These are phyloP conservation scores for Podaxis mareebaensis DNA, from an alignment of 768 basidiomycete species.

Conservation along the genomic window DNA sequence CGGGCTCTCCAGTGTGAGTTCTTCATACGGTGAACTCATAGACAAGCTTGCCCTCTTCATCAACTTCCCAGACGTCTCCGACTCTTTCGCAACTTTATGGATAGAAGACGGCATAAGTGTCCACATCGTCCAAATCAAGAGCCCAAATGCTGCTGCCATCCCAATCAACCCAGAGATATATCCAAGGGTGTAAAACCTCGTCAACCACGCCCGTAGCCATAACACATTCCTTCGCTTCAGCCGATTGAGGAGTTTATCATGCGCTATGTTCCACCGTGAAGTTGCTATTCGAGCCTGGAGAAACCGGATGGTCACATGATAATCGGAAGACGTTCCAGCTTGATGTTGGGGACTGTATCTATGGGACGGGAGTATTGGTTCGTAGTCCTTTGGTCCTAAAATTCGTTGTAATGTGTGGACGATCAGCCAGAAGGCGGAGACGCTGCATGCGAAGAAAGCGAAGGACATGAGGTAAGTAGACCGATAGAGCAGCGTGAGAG, in stretches of 20 bases:
- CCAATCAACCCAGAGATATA: conserved; percentile 3
- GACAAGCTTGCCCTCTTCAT: conserved; percentile 2
- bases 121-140: conserved; percentile 13
- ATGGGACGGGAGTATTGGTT: background rate
- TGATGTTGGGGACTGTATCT: background rate
- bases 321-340: background rate
- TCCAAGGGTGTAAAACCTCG: conserved; percentile 10
- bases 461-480: background rate
- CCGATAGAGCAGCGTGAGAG: no score
- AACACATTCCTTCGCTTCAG: background rate
- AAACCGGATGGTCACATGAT: conserved; percentile 1
- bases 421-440: conserved; percentile 11
- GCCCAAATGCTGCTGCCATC: conserved; percentile 5
- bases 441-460: background rate
- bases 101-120: conserved; percentile 1
- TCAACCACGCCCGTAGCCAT: conserved; percentile 3
- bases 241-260: conserved; percentile 2
- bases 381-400: background rate
- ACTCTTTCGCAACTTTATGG: background rate
- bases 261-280: conserved; percentile 2
- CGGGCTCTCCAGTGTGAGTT: background rate
- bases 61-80: background rate
- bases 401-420: background rate
- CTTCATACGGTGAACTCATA: background rate
- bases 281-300: conserved; percentile 10